Conservation (phyloP, 148 eudicot genomes). For the Silene latifolia region DNA sequence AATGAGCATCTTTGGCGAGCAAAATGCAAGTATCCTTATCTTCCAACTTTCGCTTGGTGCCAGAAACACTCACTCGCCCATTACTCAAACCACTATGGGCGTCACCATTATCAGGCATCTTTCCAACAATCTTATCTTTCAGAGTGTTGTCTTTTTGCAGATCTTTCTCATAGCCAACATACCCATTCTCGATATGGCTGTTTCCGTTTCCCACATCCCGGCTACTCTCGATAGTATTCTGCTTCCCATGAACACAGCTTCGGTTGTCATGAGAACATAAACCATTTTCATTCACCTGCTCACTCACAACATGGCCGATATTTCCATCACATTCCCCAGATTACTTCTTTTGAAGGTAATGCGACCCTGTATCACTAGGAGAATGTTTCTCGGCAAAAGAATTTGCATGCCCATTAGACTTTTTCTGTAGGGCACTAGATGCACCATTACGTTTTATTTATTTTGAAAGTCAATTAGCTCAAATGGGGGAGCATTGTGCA, state of each 20-base stretch:
- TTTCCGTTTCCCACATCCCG: conserved; percentile 43
- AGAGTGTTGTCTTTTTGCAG: conserved; percentile 23
- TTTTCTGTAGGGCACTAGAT: conserved; percentile 36
- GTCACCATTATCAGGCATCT: conserved; percentile 14
- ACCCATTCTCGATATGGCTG: conserved; percentile 34
- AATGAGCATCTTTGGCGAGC: too few relatives aligned
- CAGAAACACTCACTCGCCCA: too few relatives aligned
- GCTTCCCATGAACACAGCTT: conserved; percentile 23
- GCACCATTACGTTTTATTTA: too few relatives aligned
- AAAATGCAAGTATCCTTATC: too few relatives aligned
- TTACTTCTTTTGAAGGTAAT: conserved; percentile 40
- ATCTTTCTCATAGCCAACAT: conserved; percentile 25
- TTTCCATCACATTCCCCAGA: too few relatives aligned
- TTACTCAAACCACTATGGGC: too few relatives aligned
- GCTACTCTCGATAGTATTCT: conserved; percentile 26
- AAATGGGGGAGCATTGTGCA: too few relatives aligned
- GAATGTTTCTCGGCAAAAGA: conserved; percentile 36
- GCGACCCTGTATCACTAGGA: conserved; percentile 31
- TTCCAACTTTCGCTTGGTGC: too few relatives aligned
- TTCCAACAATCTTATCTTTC: conserved; percentile 17
- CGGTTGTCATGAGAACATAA: conserved; percentile 32
- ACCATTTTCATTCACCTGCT: conserved; percentile 37
- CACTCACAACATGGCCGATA: conserved; percentile 21
- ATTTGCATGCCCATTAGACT: conserved; percentile 33
- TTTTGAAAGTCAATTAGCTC: too few relatives aligned